A percentile compares a stretch with the other conserved stretches of the same genome.
These are phyloP conservation scores for Phytophthora litchii DNA, from an alignment of 352 stramenopile species.

Conservation along the genomic window DNA sequence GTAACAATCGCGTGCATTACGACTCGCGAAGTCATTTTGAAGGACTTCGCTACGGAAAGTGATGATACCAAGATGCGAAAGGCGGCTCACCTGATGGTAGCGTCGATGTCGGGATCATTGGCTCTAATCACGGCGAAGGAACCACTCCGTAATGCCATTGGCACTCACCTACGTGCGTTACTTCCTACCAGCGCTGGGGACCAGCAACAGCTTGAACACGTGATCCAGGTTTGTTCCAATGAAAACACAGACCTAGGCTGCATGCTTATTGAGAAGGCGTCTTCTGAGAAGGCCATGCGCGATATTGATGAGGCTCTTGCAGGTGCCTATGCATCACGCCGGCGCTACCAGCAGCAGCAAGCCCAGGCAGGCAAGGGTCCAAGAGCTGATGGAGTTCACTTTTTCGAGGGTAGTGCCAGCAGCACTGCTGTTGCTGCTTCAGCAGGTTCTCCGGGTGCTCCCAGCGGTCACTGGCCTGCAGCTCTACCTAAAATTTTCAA, in stretches of 20 bases:
- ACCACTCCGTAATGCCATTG: constrained; percentile 96
- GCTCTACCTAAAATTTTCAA: constrained; percentile 95
- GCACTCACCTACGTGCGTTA: constrained; percentile 95
- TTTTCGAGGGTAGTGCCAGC: constrained; percentile 70
- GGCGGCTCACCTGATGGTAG: constrained; percentile 98
- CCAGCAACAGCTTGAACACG: constrained; percentile 95
- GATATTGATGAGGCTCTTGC: constrained; percentile 97
- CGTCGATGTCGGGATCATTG: constrained; percentile 97
- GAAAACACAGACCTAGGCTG: constrained; percentile 99
- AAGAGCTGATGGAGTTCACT: constrained; percentile 58
- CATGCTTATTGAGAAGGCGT: constrained; percentile 99
- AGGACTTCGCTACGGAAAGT: constrained; percentile 99
- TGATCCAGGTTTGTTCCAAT: constrained; percentile 96
- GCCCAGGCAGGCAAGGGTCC: constrained; percentile 81
- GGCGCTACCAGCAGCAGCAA: constrained; percentile 87
- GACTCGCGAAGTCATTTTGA: constrained; percentile 97
- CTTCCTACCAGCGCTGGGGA: constrained; percentile 88
- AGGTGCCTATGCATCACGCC: constrained; percentile 80
- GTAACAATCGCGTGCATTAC: constrained; percentile 99
- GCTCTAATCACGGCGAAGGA: constrained; percentile 98
- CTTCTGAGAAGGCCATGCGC: constrained; percentile 98
- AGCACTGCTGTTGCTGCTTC: constrained; percentile 36
- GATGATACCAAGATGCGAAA: constrained; percentile 97
- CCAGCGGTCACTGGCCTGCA: constrained; percentile 58
- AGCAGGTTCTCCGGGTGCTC: constrained; percentile 41